Conservation (phyloP, 352 stramenopile genomes). For the Phytophthora quininea region DNA sequence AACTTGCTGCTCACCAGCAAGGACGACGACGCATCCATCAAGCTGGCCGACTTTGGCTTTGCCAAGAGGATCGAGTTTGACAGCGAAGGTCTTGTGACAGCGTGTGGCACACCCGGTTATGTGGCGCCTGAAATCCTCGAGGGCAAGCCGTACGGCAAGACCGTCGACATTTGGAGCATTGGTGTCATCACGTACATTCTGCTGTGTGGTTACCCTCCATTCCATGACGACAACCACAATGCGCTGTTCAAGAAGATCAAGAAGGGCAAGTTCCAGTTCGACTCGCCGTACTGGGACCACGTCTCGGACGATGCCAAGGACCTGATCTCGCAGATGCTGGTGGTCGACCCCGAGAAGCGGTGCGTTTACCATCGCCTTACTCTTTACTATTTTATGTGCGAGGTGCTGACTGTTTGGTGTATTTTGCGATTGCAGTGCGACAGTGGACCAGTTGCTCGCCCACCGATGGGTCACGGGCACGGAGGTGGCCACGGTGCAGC, state of each 20-base stretch:
- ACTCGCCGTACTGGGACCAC: conserved; percentile 95
- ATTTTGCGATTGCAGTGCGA: conserved; percentile 51
- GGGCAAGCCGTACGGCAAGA: conserved; percentile 78
- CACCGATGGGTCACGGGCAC: conserved; percentile 92
- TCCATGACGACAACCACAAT: conserved; percentile 94
- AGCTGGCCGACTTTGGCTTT: conserved; percentile 88
- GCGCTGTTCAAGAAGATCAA: conserved; percentile 96
- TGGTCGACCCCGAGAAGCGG: conserved; percentile 90
- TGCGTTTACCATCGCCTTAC: conserved; percentile 22
- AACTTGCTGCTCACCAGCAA: conserved; percentile 84
- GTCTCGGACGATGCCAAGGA: conserved; percentile 95
- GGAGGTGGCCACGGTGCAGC: conserved; percentile 85
- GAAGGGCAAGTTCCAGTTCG: conserved; percentile 94
- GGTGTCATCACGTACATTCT: conserved; percentile 91
- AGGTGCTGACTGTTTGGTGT: background rate
- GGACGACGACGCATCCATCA: conserved; percentile 86
- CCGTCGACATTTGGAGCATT: conserved; percentile 91
- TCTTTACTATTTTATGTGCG: background rate
- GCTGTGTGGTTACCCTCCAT: conserved; percentile 86
- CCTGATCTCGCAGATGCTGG: conserved; percentile 92
- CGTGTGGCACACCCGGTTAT: conserved; percentile 84
- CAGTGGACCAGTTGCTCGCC: conserved; percentile 83
- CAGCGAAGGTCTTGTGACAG: conserved; percentile 70
- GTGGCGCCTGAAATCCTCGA: conserved; percentile 86
- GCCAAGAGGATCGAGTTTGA: conserved; percentile 86